Percentiles rank a stretch among this genome's conserved stretches.
Evolutionary conservation across 441 rosid genomes (phyloP).

Genomic region (Codiaeum variegatum): DNA sequence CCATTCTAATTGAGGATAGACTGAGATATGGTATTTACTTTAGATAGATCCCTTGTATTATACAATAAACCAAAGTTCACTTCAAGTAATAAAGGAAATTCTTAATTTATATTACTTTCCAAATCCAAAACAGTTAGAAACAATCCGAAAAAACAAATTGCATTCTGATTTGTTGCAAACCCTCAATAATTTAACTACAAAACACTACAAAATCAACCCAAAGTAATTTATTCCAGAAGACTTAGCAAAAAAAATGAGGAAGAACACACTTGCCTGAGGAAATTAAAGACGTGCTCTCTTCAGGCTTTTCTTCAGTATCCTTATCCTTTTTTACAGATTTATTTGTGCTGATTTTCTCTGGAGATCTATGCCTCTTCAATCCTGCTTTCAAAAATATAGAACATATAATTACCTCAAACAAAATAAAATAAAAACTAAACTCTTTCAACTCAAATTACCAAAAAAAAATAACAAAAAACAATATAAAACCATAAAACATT

Average conservation of each 20-base stretch:
- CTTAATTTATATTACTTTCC: neutral
- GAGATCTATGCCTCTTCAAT: conserved; percentile 36
- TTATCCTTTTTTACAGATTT: conserved; percentile 27
- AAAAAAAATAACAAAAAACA: neutral
- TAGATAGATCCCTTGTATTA: conserved; percentile 27
- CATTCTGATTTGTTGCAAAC: neutral
- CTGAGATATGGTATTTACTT: conserved; percentile 21
- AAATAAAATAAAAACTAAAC: neutral
- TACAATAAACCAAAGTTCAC: neutral
- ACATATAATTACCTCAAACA: neutral
- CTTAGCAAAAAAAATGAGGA: neutral
- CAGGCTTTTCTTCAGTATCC: conserved; percentile 25
- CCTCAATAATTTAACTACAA: neutral
- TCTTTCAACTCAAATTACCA: neutral
- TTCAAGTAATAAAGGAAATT: neutral
- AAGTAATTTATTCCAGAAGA: neutral
- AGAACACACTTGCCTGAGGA: conserved; percentile 33
- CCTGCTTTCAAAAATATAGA: conserved; percentile 23
- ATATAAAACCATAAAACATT: neutral
- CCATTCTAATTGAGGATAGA: neutral
- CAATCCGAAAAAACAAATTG: conserved; percentile 4
- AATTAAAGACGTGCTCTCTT: conserved; percentile 25
- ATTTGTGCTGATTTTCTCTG: conserved; percentile 25
- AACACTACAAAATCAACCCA: neutral
- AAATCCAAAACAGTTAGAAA: neutral